Evolutionary conservation across 2,329 filamentous ascomycete species (phyloP), one percentile per base, ranked within the genome.

Genomic region (Botrytis squamosa): DNA sequence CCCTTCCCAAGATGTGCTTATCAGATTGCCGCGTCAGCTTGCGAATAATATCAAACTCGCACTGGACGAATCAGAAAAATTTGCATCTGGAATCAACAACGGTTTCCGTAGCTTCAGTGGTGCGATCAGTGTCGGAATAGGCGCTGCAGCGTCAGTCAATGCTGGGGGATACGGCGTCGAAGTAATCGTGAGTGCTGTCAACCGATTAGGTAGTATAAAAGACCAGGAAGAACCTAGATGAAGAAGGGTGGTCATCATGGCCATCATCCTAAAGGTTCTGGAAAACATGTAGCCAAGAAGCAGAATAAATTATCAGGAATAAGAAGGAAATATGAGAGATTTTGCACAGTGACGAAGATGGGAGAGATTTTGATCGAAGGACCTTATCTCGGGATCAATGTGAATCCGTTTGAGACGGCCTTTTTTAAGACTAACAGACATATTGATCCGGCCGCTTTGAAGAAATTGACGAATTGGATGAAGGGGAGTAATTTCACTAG

Each of bases 381-480:
- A 1, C 68, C 64, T 29, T 80, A 80, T 68, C 79, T 78, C 49
- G 80, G 79, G 1, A 79, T 74, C 16, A 77, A 77, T 71, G 64
- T 80, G 9, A 76, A 78, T 74, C 76, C 77, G 2, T 81, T 75
- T 36, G 78, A 81, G 75, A 80, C 77, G 25, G 68, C 77, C 10
- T 81, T 79, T 59, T 74, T 76, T 29, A 81, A 81, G 74, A 77
- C 75, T 20, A 79, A 80, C 74, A 69, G 79, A 36, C 68, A 77
- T 63, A 73, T 80, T 29, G 75, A 77, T 62, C 72, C 72, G 1
- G 40, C 76, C 1, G 72, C 66, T 40, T 57, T 80, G 42, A 68
- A 76, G 33, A 75, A 72, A 64, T 69, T 78, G 71, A 78, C 74
- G 57, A 71, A 33, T 68, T 72, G 42, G 71, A 69, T 62, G 64